A percentile compares a stretch with the other conserved stretches of the same genome.
Evolutionary conservation across 2,329 filamentous ascomycete genomes (phyloP).

Genomic region (Aspergillus unguis): DNA sequence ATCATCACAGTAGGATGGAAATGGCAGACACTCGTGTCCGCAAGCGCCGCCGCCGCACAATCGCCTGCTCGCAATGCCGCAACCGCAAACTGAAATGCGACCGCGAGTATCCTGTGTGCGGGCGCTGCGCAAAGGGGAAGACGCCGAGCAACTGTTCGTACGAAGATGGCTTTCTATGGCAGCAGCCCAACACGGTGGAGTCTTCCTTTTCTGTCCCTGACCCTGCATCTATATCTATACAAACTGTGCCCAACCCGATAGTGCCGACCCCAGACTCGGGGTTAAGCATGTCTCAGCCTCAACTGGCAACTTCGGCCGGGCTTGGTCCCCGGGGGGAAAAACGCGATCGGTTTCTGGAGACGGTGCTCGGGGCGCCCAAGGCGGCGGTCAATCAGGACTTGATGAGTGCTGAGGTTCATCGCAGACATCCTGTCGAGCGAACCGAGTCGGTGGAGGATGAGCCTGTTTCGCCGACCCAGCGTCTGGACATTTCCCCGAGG

Average conservation of each 20-base stretch:
- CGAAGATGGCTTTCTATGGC: slow-evolving; percentile 40
- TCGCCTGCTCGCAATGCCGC: slow-evolving; percentile 43
- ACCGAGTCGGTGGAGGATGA: slow-evolving; percentile 14
- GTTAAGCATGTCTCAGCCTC: slow-evolving; percentile 27
- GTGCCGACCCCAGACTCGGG: slow-evolving; percentile 28
- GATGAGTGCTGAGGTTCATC: slow-evolving; percentile 26
- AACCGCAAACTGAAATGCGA: slow-evolving; percentile 44
- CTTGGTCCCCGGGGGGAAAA: slow-evolving; percentile 23
- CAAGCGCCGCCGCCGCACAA: slow-evolving; percentile 39
- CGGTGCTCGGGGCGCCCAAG: slow-evolving; percentile 33
- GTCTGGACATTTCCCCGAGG: slow-evolving; percentile 32
- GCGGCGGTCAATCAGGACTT: slow-evolving; percentile 33
- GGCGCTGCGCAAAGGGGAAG: slow-evolving; percentile 38
- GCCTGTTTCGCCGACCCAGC: slow-evolving; percentile 29
- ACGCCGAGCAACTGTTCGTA: slow-evolving; percentile 38
- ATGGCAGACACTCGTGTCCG: slow-evolving; percentile 22
- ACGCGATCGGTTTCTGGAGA: slow-evolving; percentile 33
- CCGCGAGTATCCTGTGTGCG: slow-evolving; percentile 40
- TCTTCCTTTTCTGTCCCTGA: slow-evolving; percentile 17
- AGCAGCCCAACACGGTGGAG: slow-evolving; percentile 35
- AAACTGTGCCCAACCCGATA: slow-evolving; percentile 12
- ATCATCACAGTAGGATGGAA: not conserved
- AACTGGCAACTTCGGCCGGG: slow-evolving; percentile 11
- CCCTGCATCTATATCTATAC: no score
- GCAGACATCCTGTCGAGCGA: slow-evolving; percentile 14